These are phyloP conservation scores for Dryas alaskensis DNA, from an alignment of 306 rosid species.

Conservation along the genomic window DNA sequence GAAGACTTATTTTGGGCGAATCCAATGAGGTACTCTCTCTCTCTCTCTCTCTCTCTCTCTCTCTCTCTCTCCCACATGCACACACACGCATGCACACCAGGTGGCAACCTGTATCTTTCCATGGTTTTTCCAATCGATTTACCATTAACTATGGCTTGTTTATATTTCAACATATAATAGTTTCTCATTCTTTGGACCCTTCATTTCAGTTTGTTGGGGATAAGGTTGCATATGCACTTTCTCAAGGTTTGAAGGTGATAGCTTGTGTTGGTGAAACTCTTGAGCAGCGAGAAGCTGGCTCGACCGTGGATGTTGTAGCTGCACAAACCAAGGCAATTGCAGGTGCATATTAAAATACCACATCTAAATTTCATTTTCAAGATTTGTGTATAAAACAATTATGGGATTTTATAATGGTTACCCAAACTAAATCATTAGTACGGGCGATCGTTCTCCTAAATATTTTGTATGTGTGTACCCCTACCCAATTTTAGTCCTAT, in stretches of 20 bases:
- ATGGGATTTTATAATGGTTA: background rate
- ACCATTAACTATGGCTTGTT: background rate
- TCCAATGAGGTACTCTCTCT: constrained; percentile 55
- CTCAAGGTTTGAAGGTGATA: constrained; percentile 75
- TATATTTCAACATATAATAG: background rate
- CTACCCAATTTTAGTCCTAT: background rate
- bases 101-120: background rate
- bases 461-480: background rate
- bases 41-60: background rate
- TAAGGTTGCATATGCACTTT: constrained; percentile 81
- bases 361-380: background rate
- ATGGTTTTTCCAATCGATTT: background rate
- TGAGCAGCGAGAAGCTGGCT: constrained; percentile 77
- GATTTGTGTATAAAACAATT: background rate
- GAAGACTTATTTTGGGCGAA: constrained; percentile 67
- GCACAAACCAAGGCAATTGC: constrained; percentile 92
- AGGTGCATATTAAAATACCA: constrained; percentile 30
- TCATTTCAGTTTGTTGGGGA: constrained; percentile 67
- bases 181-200: background rate
- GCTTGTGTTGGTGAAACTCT: constrained; percentile 93
- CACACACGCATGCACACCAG: too few species aligned
- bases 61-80: too few species aligned
- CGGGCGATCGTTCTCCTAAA: background rate
- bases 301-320: constrained; percentile 58
- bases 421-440: too few species aligned